Evolutionary conservation across 208 protist genomes (phyloP).

Genomic region (Leishmania tarentolae): DNA sequence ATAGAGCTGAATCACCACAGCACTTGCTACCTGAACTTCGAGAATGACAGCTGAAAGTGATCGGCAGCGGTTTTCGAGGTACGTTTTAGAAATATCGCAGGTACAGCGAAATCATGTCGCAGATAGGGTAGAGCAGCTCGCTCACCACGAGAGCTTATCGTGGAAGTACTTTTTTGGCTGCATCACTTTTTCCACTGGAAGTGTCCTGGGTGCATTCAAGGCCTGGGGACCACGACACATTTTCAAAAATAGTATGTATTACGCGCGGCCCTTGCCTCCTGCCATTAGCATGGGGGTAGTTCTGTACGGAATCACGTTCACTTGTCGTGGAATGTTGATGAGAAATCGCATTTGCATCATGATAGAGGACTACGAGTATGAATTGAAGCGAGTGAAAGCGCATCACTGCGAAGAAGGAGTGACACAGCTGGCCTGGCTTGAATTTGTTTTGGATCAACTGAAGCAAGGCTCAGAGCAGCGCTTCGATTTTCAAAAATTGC

Average conservation of each 20-base stretch:
- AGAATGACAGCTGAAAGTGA: conserved; percentile 45
- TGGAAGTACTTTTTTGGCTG: conserved; percentile 91
- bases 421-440: conserved; percentile 85
- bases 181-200: conserved; percentile 57
- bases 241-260: conserved; percentile 92
- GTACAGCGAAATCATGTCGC: conserved; percentile 75
- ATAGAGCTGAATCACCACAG: conserved; percentile 3
- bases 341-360: conserved; percentile 83
- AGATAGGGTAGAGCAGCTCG: conserved; percentile 73
- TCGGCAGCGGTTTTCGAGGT: conserved; percentile 63
- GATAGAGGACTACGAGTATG: conserved; percentile 94
- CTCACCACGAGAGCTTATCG: conserved; percentile 56
- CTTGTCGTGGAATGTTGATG: conserved; percentile 88
- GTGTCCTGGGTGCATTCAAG: conserved; percentile 74
- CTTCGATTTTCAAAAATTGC: conserved; percentile 89
- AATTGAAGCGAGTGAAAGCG: conserved; percentile 88
- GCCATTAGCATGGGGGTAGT: conserved; percentile 88
- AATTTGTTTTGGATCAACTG: conserved; percentile 89
- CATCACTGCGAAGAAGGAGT: conserved; percentile 90
- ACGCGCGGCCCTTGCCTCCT: conserved; percentile 77
- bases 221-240: conserved; percentile 88
- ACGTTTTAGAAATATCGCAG: conserved; percentile 78
- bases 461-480: conserved; percentile 76
- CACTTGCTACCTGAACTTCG: not conserved
- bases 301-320: conserved; percentile 85